A percentile compares a stretch with the other conserved stretches of the same genome.
phyloP scores from a whole-genome alignment of 1,139 yeast genomes.

The Pneumocystis murina region DNA sequence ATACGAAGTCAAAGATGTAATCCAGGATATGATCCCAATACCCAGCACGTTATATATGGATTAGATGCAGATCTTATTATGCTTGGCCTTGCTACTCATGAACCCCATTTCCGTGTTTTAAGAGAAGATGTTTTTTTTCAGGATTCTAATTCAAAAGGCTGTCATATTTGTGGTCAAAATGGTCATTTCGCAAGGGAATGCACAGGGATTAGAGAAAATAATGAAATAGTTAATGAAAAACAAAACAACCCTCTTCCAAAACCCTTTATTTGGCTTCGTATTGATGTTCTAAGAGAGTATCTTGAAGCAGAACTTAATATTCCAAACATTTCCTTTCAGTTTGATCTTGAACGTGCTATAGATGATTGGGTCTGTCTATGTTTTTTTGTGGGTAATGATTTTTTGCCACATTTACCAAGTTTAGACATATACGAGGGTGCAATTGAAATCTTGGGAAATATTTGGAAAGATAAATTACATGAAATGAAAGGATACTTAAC shows the following conservation, averaged over 20 bases:
- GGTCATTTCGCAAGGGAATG: constrained; percentile 17
- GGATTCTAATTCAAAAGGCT: constrained; percentile 26
- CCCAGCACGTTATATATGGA: constrained; percentile 92
- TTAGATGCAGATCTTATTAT: constrained; percentile 94
- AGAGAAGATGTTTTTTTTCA: constrained; percentile 93
- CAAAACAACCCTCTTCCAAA: constrained; percentile 50
- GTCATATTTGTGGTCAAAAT: constrained; percentile 15
- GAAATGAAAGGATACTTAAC: constrained; percentile 63
- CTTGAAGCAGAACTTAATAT: constrained; percentile 61
- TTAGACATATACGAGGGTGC: constrained; percentile 91
- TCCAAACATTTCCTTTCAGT: constrained; percentile 55
- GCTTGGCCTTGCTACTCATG: constrained; percentile 93
- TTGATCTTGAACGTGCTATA: constrained; percentile 84
- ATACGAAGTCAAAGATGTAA: constrained; percentile 70
- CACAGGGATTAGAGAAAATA: constrained; percentile 17
- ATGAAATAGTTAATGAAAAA: constrained; percentile 37
- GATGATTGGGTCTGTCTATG: constrained; percentile 99
- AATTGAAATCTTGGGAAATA: constrained; percentile 59
- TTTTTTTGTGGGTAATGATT: constrained; percentile 97
- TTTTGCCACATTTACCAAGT: constrained; percentile 89
- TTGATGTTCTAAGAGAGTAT: constrained; percentile 76
- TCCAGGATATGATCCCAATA: constrained; percentile 62
- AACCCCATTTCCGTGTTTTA: constrained; percentile 84
- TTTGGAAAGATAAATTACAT: constrained; percentile 71
- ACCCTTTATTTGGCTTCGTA: constrained; percentile 90